phyloP scores from a whole-genome alignment of 345 rosid species.

The Capsella bursapastoris region DNA sequence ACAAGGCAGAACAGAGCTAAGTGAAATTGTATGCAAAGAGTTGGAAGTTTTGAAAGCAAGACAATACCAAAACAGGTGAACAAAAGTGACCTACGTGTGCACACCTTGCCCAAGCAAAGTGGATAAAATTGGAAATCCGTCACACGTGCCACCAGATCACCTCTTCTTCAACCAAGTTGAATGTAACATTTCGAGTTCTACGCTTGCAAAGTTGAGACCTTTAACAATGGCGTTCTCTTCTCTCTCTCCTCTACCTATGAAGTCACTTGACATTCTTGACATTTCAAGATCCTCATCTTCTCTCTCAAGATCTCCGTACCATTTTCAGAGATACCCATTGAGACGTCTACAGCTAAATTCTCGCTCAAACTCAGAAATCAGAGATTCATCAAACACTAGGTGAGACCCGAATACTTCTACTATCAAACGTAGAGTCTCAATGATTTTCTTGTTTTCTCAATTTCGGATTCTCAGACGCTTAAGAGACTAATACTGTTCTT shows the following conservation, averaged over 20 bases:
- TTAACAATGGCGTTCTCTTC: conserved; percentile 43
- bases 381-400: conserved; percentile 36
- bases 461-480: background rate
- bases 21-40: conserved; percentile 11
- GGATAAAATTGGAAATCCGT: conserved; percentile 28
- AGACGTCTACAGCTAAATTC: conserved; percentile 35
- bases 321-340: conserved; percentile 28
- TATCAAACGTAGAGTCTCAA: background rate
- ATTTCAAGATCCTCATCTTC: conserved; percentile 31
- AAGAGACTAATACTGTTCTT: too few species aligned
- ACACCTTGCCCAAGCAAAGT: conserved; percentile 35
- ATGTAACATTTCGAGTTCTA: background rate
- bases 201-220: conserved; percentile 24
- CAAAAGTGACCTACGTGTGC: conserved; percentile 35
- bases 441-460: background rate
- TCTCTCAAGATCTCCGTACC: conserved; percentile 22
- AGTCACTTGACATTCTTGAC: conserved; percentile 33
- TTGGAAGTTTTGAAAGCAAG: background rate
- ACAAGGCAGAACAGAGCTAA: background rate
- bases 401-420: conserved; percentile 23
- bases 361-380: conserved; percentile 13
- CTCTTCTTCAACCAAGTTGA: conserved; percentile 5
- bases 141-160: conserved; percentile 40
- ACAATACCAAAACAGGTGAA: conserved; percentile 24
- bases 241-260: conserved; percentile 38